Percentiles rank a stretch among this genome's conserved stretches.
These are phyloP conservation scores for Hordeum marinum DNA, from an alignment of 176 grass and related monocot species.

Conservation along the genomic window DNA sequence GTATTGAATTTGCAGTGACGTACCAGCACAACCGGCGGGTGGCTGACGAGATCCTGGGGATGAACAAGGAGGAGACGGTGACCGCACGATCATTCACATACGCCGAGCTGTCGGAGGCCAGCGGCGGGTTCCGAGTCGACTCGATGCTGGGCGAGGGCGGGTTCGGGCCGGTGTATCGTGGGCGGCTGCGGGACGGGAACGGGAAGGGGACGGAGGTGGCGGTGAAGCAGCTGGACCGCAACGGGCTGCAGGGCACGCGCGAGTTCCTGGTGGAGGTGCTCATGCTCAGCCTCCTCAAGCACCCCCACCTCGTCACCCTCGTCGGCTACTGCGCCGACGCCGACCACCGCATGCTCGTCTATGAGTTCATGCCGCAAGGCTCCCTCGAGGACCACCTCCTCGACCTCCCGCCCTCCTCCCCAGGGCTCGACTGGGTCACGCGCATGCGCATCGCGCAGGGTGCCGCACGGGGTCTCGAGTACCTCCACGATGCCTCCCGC, in stretches of 20 bases:
- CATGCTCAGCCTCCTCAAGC: constrained; percentile 43
- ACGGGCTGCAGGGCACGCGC: constrained; percentile 40
- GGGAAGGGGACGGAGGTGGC: constrained; percentile 1
- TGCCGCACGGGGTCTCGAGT: constrained; percentile 33
- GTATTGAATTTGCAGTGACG: constrained; percentile 15
- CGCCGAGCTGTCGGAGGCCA: constrained; percentile 35
- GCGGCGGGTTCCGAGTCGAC: constrained; percentile 30
- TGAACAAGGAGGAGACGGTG: constrained; percentile 38
- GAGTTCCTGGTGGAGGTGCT: constrained; percentile 49
- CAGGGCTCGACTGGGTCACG: constrained; percentile 23
- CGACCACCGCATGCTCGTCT: constrained; percentile 46
- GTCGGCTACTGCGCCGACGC: constrained; percentile 42
- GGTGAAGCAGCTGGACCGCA: constrained; percentile 51
- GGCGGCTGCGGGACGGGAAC: background rate
- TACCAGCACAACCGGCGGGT: constrained; percentile 23
- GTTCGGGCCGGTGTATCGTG: constrained; percentile 35
- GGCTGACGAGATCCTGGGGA: constrained; percentile 50
- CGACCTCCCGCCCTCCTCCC: background rate
- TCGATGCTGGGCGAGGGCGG: constrained; percentile 44
- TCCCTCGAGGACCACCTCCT: constrained; percentile 52
- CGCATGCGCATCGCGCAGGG: constrained; percentile 44
- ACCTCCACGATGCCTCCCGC: constrained; percentile 29
- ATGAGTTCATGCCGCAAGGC: constrained; percentile 42
- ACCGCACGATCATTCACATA: constrained; percentile 37
- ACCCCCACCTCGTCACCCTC: constrained; percentile 41